phyloP scores from a whole-genome alignment of 148 eudicot genomes.

The Vaccinium myrtillus region DNA sequence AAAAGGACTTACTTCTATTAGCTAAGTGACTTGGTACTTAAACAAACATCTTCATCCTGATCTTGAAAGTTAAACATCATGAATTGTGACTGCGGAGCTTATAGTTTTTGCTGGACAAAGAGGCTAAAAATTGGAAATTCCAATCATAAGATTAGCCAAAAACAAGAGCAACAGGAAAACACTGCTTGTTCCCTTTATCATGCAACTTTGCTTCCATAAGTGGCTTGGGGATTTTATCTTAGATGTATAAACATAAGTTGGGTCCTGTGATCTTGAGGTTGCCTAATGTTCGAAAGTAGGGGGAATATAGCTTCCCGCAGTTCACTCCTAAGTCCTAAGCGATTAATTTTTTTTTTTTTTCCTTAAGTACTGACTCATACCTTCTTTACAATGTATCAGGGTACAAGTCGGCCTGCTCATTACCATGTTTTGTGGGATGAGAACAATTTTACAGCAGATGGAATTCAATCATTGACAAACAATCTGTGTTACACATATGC shows the following conservation, averaged over 20 bases:
- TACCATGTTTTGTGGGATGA: constrained; percentile 95
- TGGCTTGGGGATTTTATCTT: neutral
- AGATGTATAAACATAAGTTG: neutral
- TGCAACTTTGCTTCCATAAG: neutral
- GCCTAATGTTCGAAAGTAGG: neutral
- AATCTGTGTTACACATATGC: constrained; percentile 86
- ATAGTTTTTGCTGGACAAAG: neutral
- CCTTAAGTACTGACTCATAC: neutral
- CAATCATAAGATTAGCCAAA: neutral
- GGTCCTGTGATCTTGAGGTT: neutral
- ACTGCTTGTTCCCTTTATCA: neutral
- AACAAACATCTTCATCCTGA: constrained; percentile 1
- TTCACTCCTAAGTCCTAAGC: neutral
- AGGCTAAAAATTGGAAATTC: neutral
- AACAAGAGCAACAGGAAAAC: neutral
- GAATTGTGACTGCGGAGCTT: neutral
- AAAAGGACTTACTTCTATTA: neutral
- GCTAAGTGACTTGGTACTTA: neutral
- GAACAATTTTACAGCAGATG: constrained; percentile 76
- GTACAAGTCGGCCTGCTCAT: constrained; percentile 88
- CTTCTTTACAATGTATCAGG: constrained; percentile 32
- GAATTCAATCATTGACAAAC: constrained; percentile 71
- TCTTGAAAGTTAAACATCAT: neutral
- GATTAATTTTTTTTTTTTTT: neutral
- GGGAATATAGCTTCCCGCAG: neutral